Conservation (phyloP, 768 basidiomycete genomes). For the Dentipellis sp. region DNA sequence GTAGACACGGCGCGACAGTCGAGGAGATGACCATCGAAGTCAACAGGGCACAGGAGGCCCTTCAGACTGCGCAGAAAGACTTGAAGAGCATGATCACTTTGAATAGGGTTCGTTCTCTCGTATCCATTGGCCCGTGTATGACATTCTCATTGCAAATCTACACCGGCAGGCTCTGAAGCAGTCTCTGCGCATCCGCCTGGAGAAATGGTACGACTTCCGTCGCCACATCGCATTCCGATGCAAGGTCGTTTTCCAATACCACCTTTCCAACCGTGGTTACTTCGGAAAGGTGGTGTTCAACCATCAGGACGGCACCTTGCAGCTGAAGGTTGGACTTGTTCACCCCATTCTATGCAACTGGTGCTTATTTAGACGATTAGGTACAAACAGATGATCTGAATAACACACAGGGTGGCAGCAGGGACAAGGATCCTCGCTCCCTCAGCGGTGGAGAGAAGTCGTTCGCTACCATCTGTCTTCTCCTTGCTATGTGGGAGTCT, state of each 20-base stretch:
- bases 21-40: conserved; percentile 72
- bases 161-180: conserved; percentile 48
- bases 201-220: conserved; percentile 83
- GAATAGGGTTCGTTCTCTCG: conserved; percentile 47
- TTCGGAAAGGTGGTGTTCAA: conserved; percentile 86
- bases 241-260: conserved; percentile 72
- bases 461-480: conserved; percentile 89
- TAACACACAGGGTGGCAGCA: conserved; percentile 41
- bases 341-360: neutral
- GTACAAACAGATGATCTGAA: conserved; percentile 80
- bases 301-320: conserved; percentile 53
- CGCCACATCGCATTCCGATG: conserved; percentile 82
- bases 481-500: conserved; percentile 94
- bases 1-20: conserved; percentile 65
- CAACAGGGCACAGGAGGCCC: conserved; percentile 48
- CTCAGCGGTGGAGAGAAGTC: conserved; percentile 94
- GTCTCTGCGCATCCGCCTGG: conserved; percentile 56
- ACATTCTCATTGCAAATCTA: no score
- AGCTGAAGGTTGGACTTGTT: conserved; percentile 42
- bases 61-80: conserved; percentile 52
- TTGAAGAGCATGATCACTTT: conserved; percentile 53
- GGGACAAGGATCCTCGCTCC: conserved; percentile 78
- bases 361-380: conserved; percentile 22
- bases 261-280: conserved; percentile 82
- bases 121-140: neutral